Percentiles rank a stretch among this genome's conserved stretches.
phyloP scores from a whole-genome alignment of 768 basidiomycete genomes.

The Daedaleopsis sinensis region DNA sequence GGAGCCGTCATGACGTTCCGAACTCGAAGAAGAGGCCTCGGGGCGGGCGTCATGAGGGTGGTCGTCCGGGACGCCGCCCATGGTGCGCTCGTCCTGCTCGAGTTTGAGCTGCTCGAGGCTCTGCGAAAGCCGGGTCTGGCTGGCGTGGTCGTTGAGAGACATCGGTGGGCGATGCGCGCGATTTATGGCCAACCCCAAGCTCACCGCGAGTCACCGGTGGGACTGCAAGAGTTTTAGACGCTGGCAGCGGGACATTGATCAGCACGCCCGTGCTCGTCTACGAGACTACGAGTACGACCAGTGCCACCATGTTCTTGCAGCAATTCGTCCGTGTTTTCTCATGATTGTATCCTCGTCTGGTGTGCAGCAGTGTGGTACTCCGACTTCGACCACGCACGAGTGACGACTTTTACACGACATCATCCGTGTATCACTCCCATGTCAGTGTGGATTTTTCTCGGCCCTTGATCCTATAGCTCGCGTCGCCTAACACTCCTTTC shows the following conservation, averaged over 20 bases:
- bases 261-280: too few species aligned
- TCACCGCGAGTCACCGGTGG: neutral
- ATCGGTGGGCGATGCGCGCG: constrained; percentile 15
- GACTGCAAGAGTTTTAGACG: neutral
- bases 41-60: constrained; percentile 13
- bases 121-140: constrained; percentile 44
- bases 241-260: neutral
- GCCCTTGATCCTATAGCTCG: neutral
- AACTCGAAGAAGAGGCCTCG: constrained; percentile 5
- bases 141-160: constrained; percentile 30
- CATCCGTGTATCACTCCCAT: too few species aligned
- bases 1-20: constrained; percentile 10
- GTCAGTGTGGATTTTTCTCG: neutral
- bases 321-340: too few species aligned
- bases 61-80: constrained; percentile 11
- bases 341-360: too few species aligned
- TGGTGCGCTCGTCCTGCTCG: constrained; percentile 13
- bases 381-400: too few species aligned
- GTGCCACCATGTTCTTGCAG: neutral
- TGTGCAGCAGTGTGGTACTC: too few species aligned
- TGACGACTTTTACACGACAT: too few species aligned
- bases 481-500: neutral
- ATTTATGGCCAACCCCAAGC: constrained; percentile 1
- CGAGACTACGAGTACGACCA: too few species aligned
- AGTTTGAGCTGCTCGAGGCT: constrained; percentile 51